Evolutionary conservation across 805 yeast genomes (phyloP).

Genomic region (Wickerhamiella australiensis): DNA sequence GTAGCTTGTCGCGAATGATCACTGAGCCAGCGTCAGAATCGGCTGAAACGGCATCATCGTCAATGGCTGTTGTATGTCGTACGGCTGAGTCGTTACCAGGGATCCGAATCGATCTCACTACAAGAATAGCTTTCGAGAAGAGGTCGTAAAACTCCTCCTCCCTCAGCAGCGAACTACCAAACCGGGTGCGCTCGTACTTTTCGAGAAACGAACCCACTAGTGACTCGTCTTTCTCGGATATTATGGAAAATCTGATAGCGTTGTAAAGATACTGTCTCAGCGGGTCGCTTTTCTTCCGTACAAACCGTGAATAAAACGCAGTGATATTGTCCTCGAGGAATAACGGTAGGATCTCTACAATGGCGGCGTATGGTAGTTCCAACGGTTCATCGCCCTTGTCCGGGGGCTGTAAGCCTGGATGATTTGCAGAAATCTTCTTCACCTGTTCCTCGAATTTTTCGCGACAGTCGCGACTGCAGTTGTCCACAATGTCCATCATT

Average conservation of each 20-base stretch:
- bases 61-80: not conserved
- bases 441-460: slow-evolving; percentile 6
- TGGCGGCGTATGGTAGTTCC: slow-evolving; percentile 1
- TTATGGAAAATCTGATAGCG: not conserved
- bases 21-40: not conserved
- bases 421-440: not conserved
- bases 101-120: not conserved
- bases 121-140: not conserved
- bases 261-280: not conserved
- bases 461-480: not conserved
- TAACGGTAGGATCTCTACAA: slow-evolving; percentile 4
- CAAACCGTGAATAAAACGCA: slow-evolving; percentile 2
- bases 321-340: slow-evolving; percentile 1
- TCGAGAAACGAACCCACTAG: not conserved
- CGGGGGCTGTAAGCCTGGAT: slow-evolving; percentile 5
- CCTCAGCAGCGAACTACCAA: not conserved
- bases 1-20: not conserved
- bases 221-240: not conserved
- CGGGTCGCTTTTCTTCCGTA: not conserved
- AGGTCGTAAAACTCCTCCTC: slow-evolving; percentile 3
- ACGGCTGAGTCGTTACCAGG: not conserved
- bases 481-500: slow-evolving; percentile 20
- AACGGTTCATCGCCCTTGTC: not conserved
- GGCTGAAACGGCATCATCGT: not conserved
- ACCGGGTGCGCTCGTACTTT: slow-evolving; percentile 5